phyloP scores from a whole-genome alignment of 2,329 filamentous ascomycete genomes.

The Fusarium subglutinans region DNA sequence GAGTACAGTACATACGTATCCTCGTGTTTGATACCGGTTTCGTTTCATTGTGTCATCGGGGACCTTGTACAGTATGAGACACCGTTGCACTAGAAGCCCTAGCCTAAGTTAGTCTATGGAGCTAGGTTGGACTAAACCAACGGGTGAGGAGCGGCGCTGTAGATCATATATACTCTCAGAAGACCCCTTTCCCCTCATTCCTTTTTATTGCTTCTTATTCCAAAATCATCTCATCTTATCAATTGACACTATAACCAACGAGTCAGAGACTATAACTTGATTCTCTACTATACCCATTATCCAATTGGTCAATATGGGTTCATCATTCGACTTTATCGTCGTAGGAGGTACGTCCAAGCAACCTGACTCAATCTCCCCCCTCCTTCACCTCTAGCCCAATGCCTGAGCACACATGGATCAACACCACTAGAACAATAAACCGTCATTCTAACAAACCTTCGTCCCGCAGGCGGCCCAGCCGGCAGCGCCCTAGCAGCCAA shows the following conservation, averaged over 20 bases:
- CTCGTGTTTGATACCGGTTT: neutral
- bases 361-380: neutral
- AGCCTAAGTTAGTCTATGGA: neutral
- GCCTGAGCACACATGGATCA: neutral
- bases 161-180: neutral
- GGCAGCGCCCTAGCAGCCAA: conserved; percentile 64
- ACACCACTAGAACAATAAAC: neutral
- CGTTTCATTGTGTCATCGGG: neutral
- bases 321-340: conserved; percentile 32
- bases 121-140: neutral
- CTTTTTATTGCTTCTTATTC: neutral
- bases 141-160: neutral
- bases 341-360: conserved; percentile 32
- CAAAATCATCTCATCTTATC: neutral
- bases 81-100: conserved; percentile 3
- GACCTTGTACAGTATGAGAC: neutral
- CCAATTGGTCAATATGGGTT: conserved; percentile 4
- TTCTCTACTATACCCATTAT: neutral
- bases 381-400: neutral
- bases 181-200: conserved; percentile 9
- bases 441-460: neutral
- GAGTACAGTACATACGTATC: neutral
- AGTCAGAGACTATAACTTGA: neutral
- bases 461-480: conserved; percentile 58
- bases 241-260: neutral